Evolutionary conservation across 345 rosid species (phyloP).

Genomic region (Crucihimalaya himalaica): DNA sequence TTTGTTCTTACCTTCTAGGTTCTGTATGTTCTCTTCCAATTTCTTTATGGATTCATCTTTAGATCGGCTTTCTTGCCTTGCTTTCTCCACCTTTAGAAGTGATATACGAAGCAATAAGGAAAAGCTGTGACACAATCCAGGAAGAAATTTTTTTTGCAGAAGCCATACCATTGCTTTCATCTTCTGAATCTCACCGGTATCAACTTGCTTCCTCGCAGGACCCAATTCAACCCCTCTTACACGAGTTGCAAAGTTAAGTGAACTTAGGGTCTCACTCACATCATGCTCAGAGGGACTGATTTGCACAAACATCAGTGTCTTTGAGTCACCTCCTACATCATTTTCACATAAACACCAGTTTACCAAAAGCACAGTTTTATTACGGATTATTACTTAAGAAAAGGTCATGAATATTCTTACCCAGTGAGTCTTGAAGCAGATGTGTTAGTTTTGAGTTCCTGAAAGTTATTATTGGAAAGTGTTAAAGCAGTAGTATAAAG

Average conservation of each 20-base stretch:
- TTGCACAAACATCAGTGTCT: conserved; percentile 92
- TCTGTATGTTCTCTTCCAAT: conserved; percentile 77
- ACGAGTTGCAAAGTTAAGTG: conserved; percentile 86
- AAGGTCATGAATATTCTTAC: conserved; percentile 44
- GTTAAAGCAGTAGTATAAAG: conserved; percentile 31
- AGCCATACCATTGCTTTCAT: conserved; percentile 68
- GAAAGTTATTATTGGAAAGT: conserved; percentile 33
- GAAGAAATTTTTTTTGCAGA: background rate
- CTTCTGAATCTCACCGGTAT: conserved; percentile 78
- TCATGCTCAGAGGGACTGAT: conserved; percentile 92
- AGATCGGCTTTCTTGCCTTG: conserved; percentile 68
- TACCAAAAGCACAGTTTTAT: conserved; percentile 16
- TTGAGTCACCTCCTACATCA: conserved; percentile 85
- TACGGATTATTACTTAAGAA: background rate
- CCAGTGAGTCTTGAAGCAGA: conserved; percentile 92
- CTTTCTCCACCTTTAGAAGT: conserved; percentile 69
- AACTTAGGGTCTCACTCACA: conserved; percentile 81
- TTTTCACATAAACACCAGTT: conserved; percentile 14
- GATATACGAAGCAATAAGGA: conserved; percentile 11
- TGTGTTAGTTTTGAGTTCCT: conserved; percentile 98
- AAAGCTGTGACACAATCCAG: conserved; percentile 23
- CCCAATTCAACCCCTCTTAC: conserved; percentile 90
- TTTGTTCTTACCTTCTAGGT: conserved; percentile 67
- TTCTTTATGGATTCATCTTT: conserved; percentile 80
- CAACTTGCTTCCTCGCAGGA: conserved; percentile 79